These are phyloP conservation scores for Holtermannia corniformis DNA, from an alignment of 768 basidiomycete species.

Conservation along the genomic window DNA sequence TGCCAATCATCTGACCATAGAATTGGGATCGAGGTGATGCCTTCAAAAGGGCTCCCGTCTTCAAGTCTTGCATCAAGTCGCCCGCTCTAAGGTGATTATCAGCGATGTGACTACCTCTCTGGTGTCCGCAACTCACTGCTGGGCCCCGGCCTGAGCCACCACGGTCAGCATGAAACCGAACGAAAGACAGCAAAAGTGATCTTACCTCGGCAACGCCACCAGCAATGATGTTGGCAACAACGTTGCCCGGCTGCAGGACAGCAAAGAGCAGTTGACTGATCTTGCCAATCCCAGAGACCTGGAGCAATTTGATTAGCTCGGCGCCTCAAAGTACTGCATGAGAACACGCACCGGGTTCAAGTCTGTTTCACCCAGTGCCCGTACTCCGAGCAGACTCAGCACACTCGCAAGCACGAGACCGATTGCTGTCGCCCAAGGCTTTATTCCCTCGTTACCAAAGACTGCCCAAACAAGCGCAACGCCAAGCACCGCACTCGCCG, in stretches of 20 bases:
- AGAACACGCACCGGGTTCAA: slow-evolving; percentile 45
- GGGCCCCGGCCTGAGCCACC: slow-evolving; percentile 67
- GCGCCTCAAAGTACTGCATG: neutral
- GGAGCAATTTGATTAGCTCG: neutral
- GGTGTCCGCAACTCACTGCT: slow-evolving; percentile 57
- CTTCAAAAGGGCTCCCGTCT: slow-evolving; percentile 85
- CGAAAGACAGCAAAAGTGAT: neutral
- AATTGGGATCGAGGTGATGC: slow-evolving; percentile 92
- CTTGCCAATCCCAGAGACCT: slow-evolving; percentile 71
- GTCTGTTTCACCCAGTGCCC: slow-evolving; percentile 92
- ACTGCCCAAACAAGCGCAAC: slow-evolving; percentile 75
- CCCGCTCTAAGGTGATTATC: slow-evolving; percentile 55
- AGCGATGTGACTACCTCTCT: neutral
- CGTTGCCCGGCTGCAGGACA: slow-evolving; percentile 84
- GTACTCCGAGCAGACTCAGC: slow-evolving; percentile 80
- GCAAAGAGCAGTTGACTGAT: slow-evolving; percentile 90
- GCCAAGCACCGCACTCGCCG: slow-evolving; percentile 55
- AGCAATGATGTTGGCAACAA: slow-evolving; percentile 96
- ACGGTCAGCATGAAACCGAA: slow-evolving; percentile 1
- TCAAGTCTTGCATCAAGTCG: slow-evolving; percentile 97
- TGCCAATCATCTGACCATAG: slow-evolving; percentile 81
- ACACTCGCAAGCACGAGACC: slow-evolving; percentile 74
- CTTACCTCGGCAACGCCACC: slow-evolving; percentile 76
- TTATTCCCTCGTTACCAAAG: slow-evolving; percentile 84
- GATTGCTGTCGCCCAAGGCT: slow-evolving; percentile 85